Evolutionary conservation across 192 early-diverging fungal genomes (phyloP), one percentile per base, ranked within the genome.

Genomic region (Irineochytrium annulatum): DNA sequence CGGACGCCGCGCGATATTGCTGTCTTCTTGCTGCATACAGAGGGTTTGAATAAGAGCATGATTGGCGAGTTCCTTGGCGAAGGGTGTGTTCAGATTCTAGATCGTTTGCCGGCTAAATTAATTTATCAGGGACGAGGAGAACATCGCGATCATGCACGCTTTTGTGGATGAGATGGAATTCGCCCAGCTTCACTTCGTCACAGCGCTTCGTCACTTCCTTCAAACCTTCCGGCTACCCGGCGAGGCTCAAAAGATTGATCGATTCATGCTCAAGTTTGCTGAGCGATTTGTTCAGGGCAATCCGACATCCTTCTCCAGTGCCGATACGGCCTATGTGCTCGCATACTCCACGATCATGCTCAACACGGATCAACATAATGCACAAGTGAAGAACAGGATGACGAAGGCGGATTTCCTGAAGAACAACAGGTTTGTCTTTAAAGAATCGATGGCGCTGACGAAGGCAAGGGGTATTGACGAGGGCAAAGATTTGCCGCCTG

Each of bases 201-300:
- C 87, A 34, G 92, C 94, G 16, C 69, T 97, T 34, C 77, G 92
- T 22, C 67, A 69, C 30, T 93, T 94, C 62, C 70, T 97, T 53
- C 94, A 97, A 67, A 74, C 78, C 43, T 97, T 97, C 76, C 68
- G 94, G 56, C 78, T 97, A 35, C 94, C 94, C 1, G 94, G 94
- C 30, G 94, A 97, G 72, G 80, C 87, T 26, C 94, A 97, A 67
- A 94, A 95, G 77, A 97, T 97, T 65, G 94, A 97, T 74, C 78
- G 94, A 33, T 95, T 93, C 63, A 97, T 97, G 94, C 79, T 97
- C 16, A 97, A 97, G 73, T 97, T 94, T 77, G 94, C 94, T 31
- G 92, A 94, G 70, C 82, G 91, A 27, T 97, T 88, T 59, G 39
- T 93, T 11, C 85, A 88, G 63, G 88, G 86, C 44, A 94, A 97